Conservation (phyloP, 306 rosid genomes). For the Casuarina equisetifolia region DNA sequence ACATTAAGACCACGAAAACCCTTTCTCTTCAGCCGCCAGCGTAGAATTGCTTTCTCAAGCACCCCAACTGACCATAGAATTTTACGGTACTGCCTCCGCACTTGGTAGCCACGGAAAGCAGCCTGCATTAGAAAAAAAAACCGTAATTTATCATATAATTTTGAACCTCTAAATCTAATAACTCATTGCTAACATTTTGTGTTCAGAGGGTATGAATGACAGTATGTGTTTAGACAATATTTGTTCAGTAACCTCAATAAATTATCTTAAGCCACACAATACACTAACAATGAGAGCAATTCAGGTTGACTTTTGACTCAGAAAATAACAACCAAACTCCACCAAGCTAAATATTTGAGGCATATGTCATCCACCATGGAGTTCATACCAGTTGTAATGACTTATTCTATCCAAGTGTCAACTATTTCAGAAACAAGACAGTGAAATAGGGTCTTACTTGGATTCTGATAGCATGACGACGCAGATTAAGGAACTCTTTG, state of each 20-base stretch:
- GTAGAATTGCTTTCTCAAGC: conserved; percentile 83
- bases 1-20: conserved; percentile 88
- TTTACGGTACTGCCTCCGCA: conserved; percentile 74
- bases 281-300: neutral
- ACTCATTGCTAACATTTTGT: neutral
- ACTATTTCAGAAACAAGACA: conserved; percentile 15
- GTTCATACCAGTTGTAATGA: neutral
- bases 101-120: conserved; percentile 76
- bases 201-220: neutral
- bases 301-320: neutral
- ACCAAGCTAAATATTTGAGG: neutral
- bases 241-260: neutral
- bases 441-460: conserved; percentile 60
- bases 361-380: neutral
- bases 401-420: neutral
- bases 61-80: conserved; percentile 89
- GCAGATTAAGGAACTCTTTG: conserved; percentile 69
- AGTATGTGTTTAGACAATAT: neutral
- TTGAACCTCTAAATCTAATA: conserved; percentile 6
- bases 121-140: conserved; percentile 59
- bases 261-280: neutral
- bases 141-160: conserved; percentile 26
- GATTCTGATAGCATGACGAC: conserved; percentile 78
- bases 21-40: conserved; percentile 89
- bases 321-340: neutral